phyloP scores from a whole-genome alignment of 2,329 filamentous ascomycete genomes.

The Ambrosiella cleistominuta region DNA sequence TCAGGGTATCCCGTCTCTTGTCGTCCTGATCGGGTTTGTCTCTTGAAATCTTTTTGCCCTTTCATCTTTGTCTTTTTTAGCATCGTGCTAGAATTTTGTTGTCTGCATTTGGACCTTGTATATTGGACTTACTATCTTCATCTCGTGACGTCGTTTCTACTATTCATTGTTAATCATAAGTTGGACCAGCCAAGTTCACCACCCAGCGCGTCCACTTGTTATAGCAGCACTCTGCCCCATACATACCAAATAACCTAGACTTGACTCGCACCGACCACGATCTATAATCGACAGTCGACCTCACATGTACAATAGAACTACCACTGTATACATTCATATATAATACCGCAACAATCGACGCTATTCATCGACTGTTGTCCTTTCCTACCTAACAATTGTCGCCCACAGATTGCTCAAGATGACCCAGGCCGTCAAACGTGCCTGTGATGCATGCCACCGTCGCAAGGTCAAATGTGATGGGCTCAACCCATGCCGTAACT shows the following conservation, averaged over 20 bases:
- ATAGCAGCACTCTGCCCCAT: not conserved
- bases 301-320: not conserved
- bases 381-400: too few species aligned
- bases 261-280: not conserved
- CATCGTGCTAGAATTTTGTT: not conserved
- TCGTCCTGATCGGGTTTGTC: not conserved
- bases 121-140: not conserved
- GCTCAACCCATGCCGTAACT: conserved; percentile 53
- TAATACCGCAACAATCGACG: too few species aligned
- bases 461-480: conserved; percentile 61
- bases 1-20: not conserved
- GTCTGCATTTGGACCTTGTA: not conserved
- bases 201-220: not conserved
- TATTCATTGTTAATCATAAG: too few species aligned
- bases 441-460: conserved; percentile 57
- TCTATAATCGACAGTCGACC: not conserved
- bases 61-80: not conserved
- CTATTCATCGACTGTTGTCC: too few species aligned
- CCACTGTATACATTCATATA: not conserved
- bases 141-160: not conserved
- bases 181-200: too few species aligned
- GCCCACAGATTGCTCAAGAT: conserved; percentile 19
- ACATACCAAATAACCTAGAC: not conserved
- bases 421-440: conserved; percentile 39
- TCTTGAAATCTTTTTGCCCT: not conserved